Conservation (phyloP, 257 asterid genomes). For the Galeopsis tetrahit region DNA sequence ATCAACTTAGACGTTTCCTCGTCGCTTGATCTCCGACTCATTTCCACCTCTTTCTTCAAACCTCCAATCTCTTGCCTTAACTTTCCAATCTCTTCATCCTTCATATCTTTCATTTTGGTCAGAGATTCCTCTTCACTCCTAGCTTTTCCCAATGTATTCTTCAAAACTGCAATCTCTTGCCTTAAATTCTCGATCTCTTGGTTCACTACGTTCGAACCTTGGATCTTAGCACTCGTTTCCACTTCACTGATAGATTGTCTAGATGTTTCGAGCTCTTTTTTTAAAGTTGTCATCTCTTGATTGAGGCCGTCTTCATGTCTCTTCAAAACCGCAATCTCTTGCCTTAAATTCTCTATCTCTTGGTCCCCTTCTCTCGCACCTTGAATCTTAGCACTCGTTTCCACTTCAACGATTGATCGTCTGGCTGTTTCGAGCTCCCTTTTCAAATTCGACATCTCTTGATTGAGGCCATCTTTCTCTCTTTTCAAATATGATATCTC, state of each 20-base stretch:
- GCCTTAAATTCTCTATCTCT: slow-evolving; percentile 33
- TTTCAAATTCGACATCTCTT: slow-evolving; percentile 41
- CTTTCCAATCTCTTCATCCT: not conserved
- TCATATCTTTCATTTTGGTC: not conserved
- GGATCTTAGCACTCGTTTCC: slow-evolving; percentile 24
- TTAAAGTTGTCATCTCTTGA: slow-evolving; percentile 30
- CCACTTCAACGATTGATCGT: slow-evolving; percentile 29
- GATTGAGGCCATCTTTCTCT: slow-evolving; percentile 52
- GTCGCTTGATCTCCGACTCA: not conserved
- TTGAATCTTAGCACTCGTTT: slow-evolving; percentile 29
- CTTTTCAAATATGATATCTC: slow-evolving; percentile 28
- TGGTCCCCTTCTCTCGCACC: slow-evolving; percentile 22
- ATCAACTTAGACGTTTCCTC: not conserved
- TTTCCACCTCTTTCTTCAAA: not conserved
- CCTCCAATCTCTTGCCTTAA: not conserved
- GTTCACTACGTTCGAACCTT: slow-evolving; percentile 29
- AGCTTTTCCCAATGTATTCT: not conserved
- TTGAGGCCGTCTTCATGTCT: slow-evolving; percentile 21
- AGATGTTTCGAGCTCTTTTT: slow-evolving; percentile 30
- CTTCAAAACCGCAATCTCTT: slow-evolving; percentile 20
- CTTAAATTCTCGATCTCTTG: slow-evolving; percentile 33
- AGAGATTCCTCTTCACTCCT: not conserved
- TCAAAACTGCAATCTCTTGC: slow-evolving; percentile 21
- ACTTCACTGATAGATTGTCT: slow-evolving; percentile 30
- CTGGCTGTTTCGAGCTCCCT: slow-evolving; percentile 17